Evolutionary conservation across 208 protist species (phyloP), one percentile per base, ranked within the genome.

Genomic region (Herpetomonas samuelpessoai): DNA sequence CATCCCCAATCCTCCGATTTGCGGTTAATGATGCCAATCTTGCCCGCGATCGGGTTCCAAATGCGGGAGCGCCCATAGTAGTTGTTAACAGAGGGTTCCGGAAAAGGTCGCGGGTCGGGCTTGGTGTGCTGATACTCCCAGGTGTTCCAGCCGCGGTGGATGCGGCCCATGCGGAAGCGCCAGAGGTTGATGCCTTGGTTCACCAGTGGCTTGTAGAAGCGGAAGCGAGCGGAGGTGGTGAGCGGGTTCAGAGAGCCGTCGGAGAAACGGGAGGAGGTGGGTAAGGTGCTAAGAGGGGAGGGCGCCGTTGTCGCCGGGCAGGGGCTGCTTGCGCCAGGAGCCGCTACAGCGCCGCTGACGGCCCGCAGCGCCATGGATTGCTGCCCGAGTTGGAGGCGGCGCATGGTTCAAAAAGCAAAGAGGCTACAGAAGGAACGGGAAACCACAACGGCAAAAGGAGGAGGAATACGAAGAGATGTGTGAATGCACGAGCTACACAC

Each of bases 21-120:
- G 44, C 69, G 59, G 51, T 89, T 83, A 35, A 95, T 73, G 26
- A 88, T 46, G n/a, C 84, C 86, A 28, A 92, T 86, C 71, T 92
- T 92, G 22, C 79, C 83, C 2, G 86, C 79, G 53, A 95, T 92
- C 21, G 86, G 82, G 68, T 92, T 93, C 84, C 81, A 95, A 2
- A 93, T 26, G 30, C 88, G 89, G 19, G 71, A 78, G 49, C 80
- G 76, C 49, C 89, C 86, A 65, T 81, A 90, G 74, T 95, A 92
- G 76, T 92, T 88, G 70, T 95, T 95, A 35, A 91, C 83, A 12
- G 86, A 54, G 19, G 83, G 76, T 57, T 95, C 86, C n/a, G 89
- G 89, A 60, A 76, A 86, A 0, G 89, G 89, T n/a, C 85, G 74
- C 3, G 89, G 86, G 62, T 95, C 89, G 30, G 84, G 74, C 25